Conservation (phyloP, 257 asterid genomes). For the Verbascum thapsus region DNA sequence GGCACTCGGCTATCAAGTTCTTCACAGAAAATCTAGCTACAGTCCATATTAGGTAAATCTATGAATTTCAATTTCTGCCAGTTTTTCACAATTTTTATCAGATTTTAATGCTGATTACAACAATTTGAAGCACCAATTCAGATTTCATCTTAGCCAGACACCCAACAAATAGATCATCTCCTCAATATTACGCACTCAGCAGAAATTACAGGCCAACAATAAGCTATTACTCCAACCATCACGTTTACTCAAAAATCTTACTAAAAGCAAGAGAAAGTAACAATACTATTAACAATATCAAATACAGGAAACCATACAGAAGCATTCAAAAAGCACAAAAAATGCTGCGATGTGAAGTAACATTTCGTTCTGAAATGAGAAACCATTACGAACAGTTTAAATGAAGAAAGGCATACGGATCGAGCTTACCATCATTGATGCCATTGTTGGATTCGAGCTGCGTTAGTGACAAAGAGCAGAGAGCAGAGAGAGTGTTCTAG, state of each 20-base stretch:
- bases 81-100: neutral
- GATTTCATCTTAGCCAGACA: neutral
- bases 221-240: neutral
- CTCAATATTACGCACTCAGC: constrained; percentile 12
- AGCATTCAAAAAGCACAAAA: neutral
- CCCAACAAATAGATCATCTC: constrained; percentile 4
- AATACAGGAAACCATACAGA: neutral
- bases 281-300: neutral
- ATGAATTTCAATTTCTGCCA: neutral
- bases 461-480: constrained; percentile 11
- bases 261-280: neutral
- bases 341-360: neutral
- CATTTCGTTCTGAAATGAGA: constrained; percentile 5
- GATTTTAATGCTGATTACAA: constrained; percentile 5
- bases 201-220: neutral
- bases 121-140: neutral
- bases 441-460: constrained; percentile 33
- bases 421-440: constrained; percentile 38
- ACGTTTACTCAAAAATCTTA: neutral
- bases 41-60: neutral
- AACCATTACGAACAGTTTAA: neutral
- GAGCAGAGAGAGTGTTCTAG: constrained; percentile 16
- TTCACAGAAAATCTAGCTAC: neutral
- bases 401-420: constrained; percentile 5
- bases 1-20: neutral